A percentile compares a stretch with the other conserved stretches of the same genome.
Conservation (phyloP, 2,329 filamentous ascomycete species). For the Penicillium sp. region DNA sequence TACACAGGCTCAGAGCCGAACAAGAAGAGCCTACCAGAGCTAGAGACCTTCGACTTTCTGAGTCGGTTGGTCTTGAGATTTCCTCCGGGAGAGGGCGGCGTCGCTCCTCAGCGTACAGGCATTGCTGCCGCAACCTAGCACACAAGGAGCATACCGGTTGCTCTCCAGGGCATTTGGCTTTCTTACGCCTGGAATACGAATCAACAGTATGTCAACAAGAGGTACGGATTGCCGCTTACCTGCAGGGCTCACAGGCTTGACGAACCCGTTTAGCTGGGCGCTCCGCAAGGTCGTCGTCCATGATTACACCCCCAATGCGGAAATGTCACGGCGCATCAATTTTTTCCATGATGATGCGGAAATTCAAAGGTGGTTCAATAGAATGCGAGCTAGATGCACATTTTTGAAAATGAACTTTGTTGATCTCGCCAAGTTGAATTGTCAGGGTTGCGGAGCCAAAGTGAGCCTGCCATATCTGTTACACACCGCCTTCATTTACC, state of each 20-base stretch:
- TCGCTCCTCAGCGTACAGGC: constrained; percentile 45
- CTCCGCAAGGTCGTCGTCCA: constrained; percentile 21
- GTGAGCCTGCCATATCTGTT: too few species aligned
- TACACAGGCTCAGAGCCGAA: neutral
- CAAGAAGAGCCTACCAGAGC: constrained; percentile 20
- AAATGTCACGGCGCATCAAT: neutral
- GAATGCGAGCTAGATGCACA: too few species aligned
- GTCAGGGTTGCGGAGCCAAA: too few species aligned
- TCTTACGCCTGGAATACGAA: constrained; percentile 47
- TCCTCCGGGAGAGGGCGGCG: constrained; percentile 22
- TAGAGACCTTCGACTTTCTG: constrained; percentile 16
- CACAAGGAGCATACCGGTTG: constrained; percentile 53
- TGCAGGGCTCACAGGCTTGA: constrained; percentile 47
- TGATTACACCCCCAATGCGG: neutral
- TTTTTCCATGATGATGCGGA: neutral
- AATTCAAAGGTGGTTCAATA: too few species aligned
- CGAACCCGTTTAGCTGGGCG: constrained; percentile 38
- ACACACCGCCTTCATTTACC: too few species aligned
- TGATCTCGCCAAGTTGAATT: too few species aligned
- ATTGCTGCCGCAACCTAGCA: constrained; percentile 50
- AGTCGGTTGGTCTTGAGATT: constrained; percentile 9
- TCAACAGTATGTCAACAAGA: constrained; percentile 8
- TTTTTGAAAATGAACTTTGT: too few species aligned
- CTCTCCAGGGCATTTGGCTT: constrained; percentile 54
- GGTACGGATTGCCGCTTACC: constrained; percentile 18